phyloP scores from a whole-genome alignment of 2,329 filamentous ascomycete species.

The Zarea fungicola region DNA sequence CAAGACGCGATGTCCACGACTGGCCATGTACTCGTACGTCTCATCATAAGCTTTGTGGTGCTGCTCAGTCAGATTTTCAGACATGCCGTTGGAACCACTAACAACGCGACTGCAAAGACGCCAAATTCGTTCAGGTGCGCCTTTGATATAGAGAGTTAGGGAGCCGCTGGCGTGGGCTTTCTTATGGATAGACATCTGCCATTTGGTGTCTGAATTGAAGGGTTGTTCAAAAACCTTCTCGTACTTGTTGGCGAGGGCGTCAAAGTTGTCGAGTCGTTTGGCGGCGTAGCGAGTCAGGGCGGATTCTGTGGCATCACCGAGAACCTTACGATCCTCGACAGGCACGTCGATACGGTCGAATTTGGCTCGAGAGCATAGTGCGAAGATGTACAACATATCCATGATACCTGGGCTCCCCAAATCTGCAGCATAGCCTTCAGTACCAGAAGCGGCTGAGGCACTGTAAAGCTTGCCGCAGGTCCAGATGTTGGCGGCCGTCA shows the following conservation, averaged over 20 bases:
- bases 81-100: neutral
- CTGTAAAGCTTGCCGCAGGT: neutral
- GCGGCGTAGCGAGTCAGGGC: neutral
- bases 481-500: neutral
- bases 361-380: neutral
- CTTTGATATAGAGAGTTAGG: neutral
- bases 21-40: neutral
- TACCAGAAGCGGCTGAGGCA: neutral
- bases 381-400: neutral
- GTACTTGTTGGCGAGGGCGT: neutral
- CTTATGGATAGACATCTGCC: neutral
- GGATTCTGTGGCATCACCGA: neutral
- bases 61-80: neutral
- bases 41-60: neutral
- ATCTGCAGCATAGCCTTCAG: neutral
- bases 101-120: neutral
- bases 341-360: neutral
- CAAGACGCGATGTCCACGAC: neutral
- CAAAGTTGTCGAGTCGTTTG: neutral
- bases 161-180: neutral
- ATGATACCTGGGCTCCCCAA: neutral
- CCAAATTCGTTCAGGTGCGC: neutral
- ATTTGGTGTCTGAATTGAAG: neutral
- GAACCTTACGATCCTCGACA: neutral
- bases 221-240: neutral